Evolutionary conservation across 2,329 filamentous ascomycete genomes (phyloP), one percentile per base, ranked within the genome.

Genomic region (Tolypocladium paradoxum): DNA sequence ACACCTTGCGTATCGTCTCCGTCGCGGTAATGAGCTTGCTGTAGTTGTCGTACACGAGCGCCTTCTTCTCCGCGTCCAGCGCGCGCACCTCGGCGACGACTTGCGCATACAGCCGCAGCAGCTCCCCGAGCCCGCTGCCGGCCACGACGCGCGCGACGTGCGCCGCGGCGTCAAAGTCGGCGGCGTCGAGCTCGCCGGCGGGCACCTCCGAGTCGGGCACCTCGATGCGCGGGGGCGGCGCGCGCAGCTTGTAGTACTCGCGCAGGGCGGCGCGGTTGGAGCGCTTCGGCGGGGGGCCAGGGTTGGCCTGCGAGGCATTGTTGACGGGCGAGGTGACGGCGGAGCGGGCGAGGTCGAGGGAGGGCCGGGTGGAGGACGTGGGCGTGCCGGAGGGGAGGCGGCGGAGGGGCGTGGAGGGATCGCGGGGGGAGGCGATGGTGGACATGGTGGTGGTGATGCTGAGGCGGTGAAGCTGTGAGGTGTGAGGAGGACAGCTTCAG

Each of bases 1-100:
- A 12, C 60, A 82, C 81, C 72, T 88, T 90, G 49, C 88, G 81
- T 63, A 99, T 99, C 3, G 92, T 97, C 69, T 96, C 92, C 12
- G 95, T 96, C 1, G 93, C 93, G n/a, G 86, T 82, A 60, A 99
- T 96, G 60, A 99, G 73, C 72, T 97, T 97, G 61, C 87, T 93
- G 70, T 97, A 99, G 67, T 99, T 99, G 68, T 99, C 92, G 68
- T 99, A 99, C 5, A 99, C 93, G 56, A 99, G 73, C 2, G 92
- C 91, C 72, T 99, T 99, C 69, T 93, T 87, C 76, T 99, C 93
- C 27, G 92, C 92, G 64, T 97, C 93, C 20, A 99, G 76, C 2
- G 89, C 91, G 37, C 90, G 76, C 48, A 96, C 92, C 71, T 97
- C 92, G 59, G 83, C 79, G 60, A 92, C 70, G 11, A 92, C 76